phyloP scores from a whole-genome alignment of 768 basidiomycete genomes.

The Mycena vitilis region DNA sequence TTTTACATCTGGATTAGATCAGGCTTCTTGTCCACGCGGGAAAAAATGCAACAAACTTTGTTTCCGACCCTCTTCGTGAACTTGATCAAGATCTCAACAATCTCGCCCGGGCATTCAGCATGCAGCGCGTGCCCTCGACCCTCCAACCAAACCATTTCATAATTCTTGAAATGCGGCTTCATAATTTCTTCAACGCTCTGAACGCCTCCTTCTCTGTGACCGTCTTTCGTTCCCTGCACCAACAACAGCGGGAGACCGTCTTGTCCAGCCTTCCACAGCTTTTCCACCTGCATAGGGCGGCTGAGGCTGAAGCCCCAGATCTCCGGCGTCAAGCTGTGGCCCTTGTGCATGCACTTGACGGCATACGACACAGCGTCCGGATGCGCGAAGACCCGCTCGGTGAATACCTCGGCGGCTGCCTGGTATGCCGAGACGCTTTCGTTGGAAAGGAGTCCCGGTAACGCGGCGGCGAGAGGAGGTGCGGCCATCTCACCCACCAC shows the following conservation, averaged over 20 bases:
- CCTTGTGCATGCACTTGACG: slow-evolving; percentile 42
- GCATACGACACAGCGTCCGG: slow-evolving; percentile 41
- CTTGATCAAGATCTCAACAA: slow-evolving; percentile 24
- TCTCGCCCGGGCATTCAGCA: slow-evolving; percentile 45
- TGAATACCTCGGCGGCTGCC: slow-evolving; percentile 40
- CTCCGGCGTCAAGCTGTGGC: slow-evolving; percentile 37
- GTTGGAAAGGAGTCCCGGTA: slow-evolving; percentile 40
- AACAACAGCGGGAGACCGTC: slow-evolving; percentile 44
- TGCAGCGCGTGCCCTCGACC: slow-evolving; percentile 49
- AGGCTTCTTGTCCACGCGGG: no score
- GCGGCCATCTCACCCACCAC: slow-evolving; percentile 39
- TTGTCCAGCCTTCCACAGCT: slow-evolving; percentile 42
- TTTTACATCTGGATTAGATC: no score
- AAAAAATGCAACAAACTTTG: no score
- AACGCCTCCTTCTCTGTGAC: slow-evolving; percentile 37
- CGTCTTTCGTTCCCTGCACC: slow-evolving; percentile 42
- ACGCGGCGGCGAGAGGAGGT: slow-evolving; percentile 33
- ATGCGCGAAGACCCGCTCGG: slow-evolving; percentile 42
- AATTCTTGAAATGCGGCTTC: slow-evolving; percentile 47
- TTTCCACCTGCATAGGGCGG: slow-evolving; percentile 43
- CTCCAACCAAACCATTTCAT: slow-evolving; percentile 43
- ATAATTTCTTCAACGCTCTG: slow-evolving; percentile 43
- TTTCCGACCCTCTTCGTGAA: no score
- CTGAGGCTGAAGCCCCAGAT: slow-evolving; percentile 37
- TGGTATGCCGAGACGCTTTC: slow-evolving; percentile 39